These are phyloP conservation scores for Dryas integrifolia DNA, from an alignment of 331 rosid species.

Conservation along the genomic window DNA sequence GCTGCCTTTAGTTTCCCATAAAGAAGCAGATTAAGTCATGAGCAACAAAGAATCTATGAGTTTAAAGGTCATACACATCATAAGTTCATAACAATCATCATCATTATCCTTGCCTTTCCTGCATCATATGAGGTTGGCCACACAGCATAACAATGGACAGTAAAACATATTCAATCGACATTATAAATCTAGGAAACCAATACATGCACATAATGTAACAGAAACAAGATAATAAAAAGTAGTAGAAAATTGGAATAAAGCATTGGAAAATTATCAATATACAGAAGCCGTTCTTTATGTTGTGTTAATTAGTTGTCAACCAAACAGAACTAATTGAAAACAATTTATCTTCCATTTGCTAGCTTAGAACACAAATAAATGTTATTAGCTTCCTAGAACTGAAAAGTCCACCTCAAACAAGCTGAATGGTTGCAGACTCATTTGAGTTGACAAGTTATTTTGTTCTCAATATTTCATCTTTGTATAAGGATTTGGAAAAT, in stretches of 20 bases:
- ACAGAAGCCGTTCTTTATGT: no score
- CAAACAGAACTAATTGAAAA: not conserved
- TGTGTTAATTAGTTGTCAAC: not conserved
- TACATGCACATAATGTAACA: not conserved
- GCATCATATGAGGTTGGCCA: no score
- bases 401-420: not conserved
- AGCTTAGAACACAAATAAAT: not conserved
- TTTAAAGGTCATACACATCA: not conserved
- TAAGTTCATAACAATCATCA: not conserved
- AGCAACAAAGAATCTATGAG: no score
- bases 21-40: not conserved
- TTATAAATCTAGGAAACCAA: not conserved
- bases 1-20: slow-evolving; percentile 12
- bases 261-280: no score
- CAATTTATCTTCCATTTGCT: not conserved
- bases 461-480: not conserved
- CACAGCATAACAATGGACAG: not conserved
- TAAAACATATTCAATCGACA: not conserved
- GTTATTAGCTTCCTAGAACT: no score
- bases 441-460: not conserved
- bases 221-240: no score
- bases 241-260: no score
- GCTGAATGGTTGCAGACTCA: not conserved
- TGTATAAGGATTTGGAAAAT: not conserved
- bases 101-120: not conserved